These are phyloP conservation scores for Emericellopsis atlantica DNA, from an alignment of 2,329 filamentous ascomycete genomes.

Conservation along the genomic window DNA sequence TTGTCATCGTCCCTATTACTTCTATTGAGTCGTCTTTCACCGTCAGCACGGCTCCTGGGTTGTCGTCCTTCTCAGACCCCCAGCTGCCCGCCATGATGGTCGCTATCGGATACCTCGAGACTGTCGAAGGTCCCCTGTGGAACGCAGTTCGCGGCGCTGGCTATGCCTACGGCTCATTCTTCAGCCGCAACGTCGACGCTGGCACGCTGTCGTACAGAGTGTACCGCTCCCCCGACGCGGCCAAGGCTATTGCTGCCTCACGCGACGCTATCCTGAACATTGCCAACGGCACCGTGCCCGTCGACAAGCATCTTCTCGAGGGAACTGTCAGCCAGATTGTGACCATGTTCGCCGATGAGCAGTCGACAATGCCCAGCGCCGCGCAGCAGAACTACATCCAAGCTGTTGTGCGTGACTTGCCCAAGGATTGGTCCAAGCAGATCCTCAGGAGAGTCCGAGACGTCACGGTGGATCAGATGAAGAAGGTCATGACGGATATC, in stretches of 20 bases:
- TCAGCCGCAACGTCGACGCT: conserved; percentile 63
- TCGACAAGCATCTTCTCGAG: conserved; percentile 76
- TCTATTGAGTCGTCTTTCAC: conserved; percentile 88
- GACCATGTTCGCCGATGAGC: conserved; percentile 73
- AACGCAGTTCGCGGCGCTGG: conserved; percentile 84
- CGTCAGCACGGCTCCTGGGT: conserved; percentile 61
- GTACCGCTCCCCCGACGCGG: conserved; percentile 81
- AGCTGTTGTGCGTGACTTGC: conserved; percentile 64
- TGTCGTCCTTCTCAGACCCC: conserved; percentile 64
- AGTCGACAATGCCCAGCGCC: conserved; percentile 71
- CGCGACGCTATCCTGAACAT: conserved; percentile 64
- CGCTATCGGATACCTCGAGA: conserved; percentile 80
- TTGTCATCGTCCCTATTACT: conserved; percentile 78
- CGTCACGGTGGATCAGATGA: conserved; percentile 67
- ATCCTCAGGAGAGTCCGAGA: conserved; percentile 66
- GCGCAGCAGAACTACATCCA: conserved; percentile 75
- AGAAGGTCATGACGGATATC: conserved; percentile 57
- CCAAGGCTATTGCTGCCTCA: conserved; percentile 71
- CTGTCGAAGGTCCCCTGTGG: conserved; percentile 91
- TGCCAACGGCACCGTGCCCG: conserved; percentile 54
- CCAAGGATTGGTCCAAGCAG: conserved; percentile 64
- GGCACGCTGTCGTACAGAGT: conserved; percentile 76
- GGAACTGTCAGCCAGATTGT: conserved; percentile 87
- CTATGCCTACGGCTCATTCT: conserved; percentile 79
- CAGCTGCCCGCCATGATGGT: conserved; percentile 76